Conservation (phyloP, 2,329 filamentous ascomycete species). For the Epichloe coenophiala region DNA sequence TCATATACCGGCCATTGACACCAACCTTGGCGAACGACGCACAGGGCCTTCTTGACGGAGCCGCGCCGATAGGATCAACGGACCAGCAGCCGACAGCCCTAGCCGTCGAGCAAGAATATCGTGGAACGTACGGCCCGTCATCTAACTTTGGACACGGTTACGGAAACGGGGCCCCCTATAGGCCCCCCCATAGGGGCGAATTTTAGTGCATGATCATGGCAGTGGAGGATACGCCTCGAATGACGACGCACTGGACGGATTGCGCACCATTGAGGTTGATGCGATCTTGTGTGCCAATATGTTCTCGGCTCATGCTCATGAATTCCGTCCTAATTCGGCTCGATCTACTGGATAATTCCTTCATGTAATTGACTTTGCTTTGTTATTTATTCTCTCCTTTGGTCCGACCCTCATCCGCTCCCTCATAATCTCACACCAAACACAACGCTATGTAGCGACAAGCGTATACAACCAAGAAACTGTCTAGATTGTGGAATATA, state of each 20-base stretch:
- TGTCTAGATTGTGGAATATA: not conserved
- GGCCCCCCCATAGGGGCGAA: not conserved
- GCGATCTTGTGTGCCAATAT: not conserved
- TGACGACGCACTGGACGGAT: not conserved
- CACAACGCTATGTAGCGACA: not conserved
- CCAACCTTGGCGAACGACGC: slow-evolving; percentile 20
- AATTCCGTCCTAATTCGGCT: not conserved
- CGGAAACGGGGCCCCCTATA: not conserved
- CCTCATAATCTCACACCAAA: no score
- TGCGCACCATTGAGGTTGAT: not conserved
- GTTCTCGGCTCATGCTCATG: not conserved
- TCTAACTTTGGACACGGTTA: slow-evolving; percentile 9
- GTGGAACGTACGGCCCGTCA: slow-evolving; percentile 7
- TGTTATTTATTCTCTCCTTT: not conserved
- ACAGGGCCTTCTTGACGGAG: slow-evolving; percentile 25
- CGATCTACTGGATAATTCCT: not conserved
- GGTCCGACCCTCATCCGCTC: not conserved
- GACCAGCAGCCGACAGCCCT: slow-evolving; percentile 8
- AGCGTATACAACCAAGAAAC: not conserved
- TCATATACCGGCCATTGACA: slow-evolving; percentile 24
- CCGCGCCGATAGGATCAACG: slow-evolving; percentile 24
- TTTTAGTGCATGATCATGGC: not conserved
- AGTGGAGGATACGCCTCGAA: not conserved
- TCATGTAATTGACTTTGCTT: not conserved
- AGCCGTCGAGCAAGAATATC: slow-evolving; percentile 3